Base-by-base conservation (phyloP, 371 early-diverging fungal genomes). In the Mortierella sp. region DNA sequence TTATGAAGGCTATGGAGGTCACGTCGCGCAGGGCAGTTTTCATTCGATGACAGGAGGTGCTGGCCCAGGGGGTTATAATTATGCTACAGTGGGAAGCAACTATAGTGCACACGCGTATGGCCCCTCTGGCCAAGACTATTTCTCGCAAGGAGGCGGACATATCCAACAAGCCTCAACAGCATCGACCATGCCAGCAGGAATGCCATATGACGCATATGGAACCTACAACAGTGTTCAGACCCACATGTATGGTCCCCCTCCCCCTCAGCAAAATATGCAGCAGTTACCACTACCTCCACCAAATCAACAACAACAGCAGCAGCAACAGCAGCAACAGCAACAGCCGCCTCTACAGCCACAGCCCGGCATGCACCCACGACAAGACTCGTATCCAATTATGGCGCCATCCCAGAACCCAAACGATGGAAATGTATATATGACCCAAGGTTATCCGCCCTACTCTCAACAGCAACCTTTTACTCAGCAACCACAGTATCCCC, bases 1-100 rank as follows among this genome's bases (percentile, higher is more conserved):
- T 23, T 26, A 53, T 23, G 53, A 26, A 19, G 23, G 53, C 23
- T 19, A 45, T 30, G 28, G 53, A 23, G 67, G 64, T 14, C 68
- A 76, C 61, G 58, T 64, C 0, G 64, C 63, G 4, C 71, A 71
- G 47, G 64, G 57, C 43, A 71, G 72, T n/a, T 64, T 64, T 21
- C 71, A 67, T 16, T 60, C 66, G 14, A 21, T 30, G 15, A 23
- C 47, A 26, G 60, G 44, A 50, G 37, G 25, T 14, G 21, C 26
- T 14, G 64, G 63, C 37, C 37, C 23, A 23, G 53, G 53, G 15
- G 60, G 67, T 3, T 76, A 76, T 50, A 64, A 71, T 37, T 64
- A 71, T 25, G 60, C 43, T 52, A 57, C 48, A 37, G 37, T 30
- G 37, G 37, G 37, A 37, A 37, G 37, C 37, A 37, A 37, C 37